Evolutionary conservation across 2,329 filamentous ascomycete species (phyloP).

Genomic region (Microthyrium microscopicum): DNA sequence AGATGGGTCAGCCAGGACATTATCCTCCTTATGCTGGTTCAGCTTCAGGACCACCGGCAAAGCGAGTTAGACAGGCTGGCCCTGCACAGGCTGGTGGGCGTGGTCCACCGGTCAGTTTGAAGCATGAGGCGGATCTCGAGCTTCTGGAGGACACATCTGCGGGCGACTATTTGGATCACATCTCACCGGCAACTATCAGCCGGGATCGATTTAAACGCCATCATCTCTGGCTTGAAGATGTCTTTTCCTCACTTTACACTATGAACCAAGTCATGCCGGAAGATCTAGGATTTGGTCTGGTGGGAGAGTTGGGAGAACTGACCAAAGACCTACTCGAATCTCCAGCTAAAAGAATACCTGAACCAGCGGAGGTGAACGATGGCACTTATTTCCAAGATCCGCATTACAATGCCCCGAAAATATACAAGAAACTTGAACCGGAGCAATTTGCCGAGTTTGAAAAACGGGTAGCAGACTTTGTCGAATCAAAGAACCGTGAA

Average conservation of each 20-base stretch:
- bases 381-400: constrained; percentile 6
- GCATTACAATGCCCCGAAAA: constrained; percentile 17
- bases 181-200: constrained; percentile 82
- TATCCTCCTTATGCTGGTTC: constrained; percentile 14
- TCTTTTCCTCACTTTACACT: constrained; percentile 77
- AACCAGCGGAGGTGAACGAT: constrained; percentile 12
- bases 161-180: constrained; percentile 76
- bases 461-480: constrained; percentile 55
- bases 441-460: constrained; percentile 75
- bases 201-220: constrained; percentile 79
- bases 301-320: constrained; percentile 61
- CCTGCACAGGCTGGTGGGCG: constrained; percentile 14
- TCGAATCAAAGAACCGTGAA: constrained; percentile 59
- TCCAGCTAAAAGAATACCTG: no score
- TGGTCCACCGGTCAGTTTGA: constrained; percentile 16
- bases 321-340: constrained; percentile 74
- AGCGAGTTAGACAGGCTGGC: constrained; percentile 25
- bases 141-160: constrained; percentile 81
- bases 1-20: constrained; percentile 7
- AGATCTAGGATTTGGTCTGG: constrained; percentile 65
- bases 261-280: constrained; percentile 73
- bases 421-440: constrained; percentile 52
- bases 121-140: constrained; percentile 42
- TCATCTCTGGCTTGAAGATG: constrained; percentile 98
- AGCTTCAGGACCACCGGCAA: constrained; percentile 20